Base-by-base conservation (phyloP, 2,329 filamentous ascomycete genomes). In the Elsinoe australis region DNA sequence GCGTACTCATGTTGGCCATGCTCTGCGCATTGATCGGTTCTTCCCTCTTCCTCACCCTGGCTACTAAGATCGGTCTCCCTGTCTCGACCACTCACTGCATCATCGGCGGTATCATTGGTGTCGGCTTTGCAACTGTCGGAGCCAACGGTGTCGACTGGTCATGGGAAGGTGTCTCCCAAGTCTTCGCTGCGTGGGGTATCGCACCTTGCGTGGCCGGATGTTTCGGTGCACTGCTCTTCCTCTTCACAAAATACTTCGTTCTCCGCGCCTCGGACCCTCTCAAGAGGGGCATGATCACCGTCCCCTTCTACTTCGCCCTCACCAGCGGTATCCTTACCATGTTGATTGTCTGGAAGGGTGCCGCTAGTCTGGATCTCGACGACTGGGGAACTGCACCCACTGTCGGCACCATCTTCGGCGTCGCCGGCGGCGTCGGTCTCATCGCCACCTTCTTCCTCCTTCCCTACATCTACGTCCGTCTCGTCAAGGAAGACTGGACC, bases 151-250 rank as follows among this genome's bases (percentile, higher is more conserved):
- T 82, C 41, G 69, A 72, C 45, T 83, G 79, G 79, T 71, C 71
- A 45, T 71, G 67, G 64, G 66, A 71, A 3, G 72, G 76, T 56
- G 76, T 82, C 4, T 71, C 76, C 10, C 75, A 78, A 54, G 77
- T 82, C n/a, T 79, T 80, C 55, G 69, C 79, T 8, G 77, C 76
- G 9, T 80, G 78, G 76, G 70, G 74, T 54, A 76, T 80, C 52
- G 77, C 78, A 1, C 78, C 78, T 1, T 70, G 70, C 47, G 68
- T 81, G 10, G 64, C 78, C 0, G 79, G 66, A 17, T 47, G 53
- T 49, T 80, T 81, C 46, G 76, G 63, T 48, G 66, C 76, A 34
- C 64, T 70, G 58, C 69, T 80, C 60, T 80, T 80, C 64, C 57
- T 70, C 31, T 63, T 74, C 55, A 78, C 74, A 48, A 80, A 80